Evolutionary conservation across 768 basidiomycete species (phyloP).

Genomic region (Lactifluus pinguis): DNA sequence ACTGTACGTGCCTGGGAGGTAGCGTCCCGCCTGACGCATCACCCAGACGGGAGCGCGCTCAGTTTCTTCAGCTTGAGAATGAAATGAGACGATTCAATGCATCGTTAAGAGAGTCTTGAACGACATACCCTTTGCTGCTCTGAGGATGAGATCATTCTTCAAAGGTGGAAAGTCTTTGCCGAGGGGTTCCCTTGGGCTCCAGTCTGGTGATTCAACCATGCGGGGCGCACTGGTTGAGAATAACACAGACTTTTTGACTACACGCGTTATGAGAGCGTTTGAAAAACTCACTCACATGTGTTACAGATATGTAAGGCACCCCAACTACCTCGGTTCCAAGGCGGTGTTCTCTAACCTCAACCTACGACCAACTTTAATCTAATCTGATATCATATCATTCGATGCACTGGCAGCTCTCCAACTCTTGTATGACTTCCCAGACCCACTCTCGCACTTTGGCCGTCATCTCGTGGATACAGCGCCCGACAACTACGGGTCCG

Average conservation of each 20-base stretch:
- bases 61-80: conserved; percentile 58
- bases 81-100: background rate
- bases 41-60: conserved; percentile 97
- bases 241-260: background rate
- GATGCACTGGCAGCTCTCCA: too few relatives aligned
- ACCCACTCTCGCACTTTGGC: too few relatives aligned
- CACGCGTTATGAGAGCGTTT: background rate
- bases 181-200: conserved; percentile 6
- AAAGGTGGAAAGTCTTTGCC: conserved; percentile 49
- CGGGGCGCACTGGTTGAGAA: background rate
- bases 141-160: conserved; percentile 79
- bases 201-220: conserved; percentile 14
- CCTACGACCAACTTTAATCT: too few relatives aligned
- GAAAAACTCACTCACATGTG: background rate
- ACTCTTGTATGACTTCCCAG: too few relatives aligned
- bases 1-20: conserved; percentile 67
- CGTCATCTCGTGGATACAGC: too few relatives aligned
- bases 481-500: too few relatives aligned
- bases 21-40: conserved; percentile 94
- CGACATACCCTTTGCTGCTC: conserved; percentile 75
- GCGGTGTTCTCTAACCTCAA: too few relatives aligned
- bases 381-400: too few relatives aligned
- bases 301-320: background rate
- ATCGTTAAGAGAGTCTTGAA: background rate
- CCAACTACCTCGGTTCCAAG: background rate